These are phyloP conservation scores for Sporothrix schenckii DNA, from an alignment of 2,329 filamentous ascomycete species.

Conservation along the genomic window DNA sequence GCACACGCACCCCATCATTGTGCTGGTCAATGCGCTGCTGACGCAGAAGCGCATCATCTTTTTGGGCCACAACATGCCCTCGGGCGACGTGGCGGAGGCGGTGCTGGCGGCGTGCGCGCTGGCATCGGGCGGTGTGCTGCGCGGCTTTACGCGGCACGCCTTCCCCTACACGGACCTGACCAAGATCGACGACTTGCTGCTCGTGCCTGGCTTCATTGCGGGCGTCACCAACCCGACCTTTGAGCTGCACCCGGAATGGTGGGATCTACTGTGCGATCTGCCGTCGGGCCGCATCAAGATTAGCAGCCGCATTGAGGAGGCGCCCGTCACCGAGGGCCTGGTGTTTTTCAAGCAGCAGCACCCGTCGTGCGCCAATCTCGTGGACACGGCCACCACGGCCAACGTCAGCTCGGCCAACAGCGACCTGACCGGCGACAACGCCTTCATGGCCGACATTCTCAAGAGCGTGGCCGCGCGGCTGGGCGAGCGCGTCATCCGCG, in stretches of 20 bases:
- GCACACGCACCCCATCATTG: slow-evolving; percentile 90
- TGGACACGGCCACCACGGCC: slow-evolving; percentile 47
- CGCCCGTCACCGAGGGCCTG: slow-evolving; percentile 80
- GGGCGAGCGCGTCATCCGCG: slow-evolving; percentile 85
- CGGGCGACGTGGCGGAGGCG: slow-evolving; percentile 95
- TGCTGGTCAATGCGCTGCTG: slow-evolving; percentile 89
- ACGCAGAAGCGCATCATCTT: slow-evolving; percentile 98
- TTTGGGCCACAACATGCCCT: slow-evolving; percentile 90
- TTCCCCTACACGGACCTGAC: slow-evolving; percentile 98
- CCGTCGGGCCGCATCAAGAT: slow-evolving; percentile 93
- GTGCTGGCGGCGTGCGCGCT: slow-evolving; percentile 95
- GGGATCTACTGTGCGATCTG: slow-evolving; percentile 94
- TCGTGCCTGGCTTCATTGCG: slow-evolving; percentile 95
- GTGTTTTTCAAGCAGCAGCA: slow-evolving; percentile 85
- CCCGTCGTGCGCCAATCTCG: slow-evolving; percentile 56
- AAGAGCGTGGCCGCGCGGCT: slow-evolving; percentile 82
- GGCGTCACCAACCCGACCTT: slow-evolving; percentile 98
- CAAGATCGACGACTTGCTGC: slow-evolving; percentile 94
- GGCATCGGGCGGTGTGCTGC: slow-evolving; percentile 85
- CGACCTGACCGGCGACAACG: slow-evolving; percentile 82
- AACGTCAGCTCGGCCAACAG: slow-evolving; percentile 46
- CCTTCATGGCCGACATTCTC: slow-evolving; percentile 86
- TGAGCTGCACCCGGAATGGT: slow-evolving; percentile 94
- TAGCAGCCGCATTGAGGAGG: slow-evolving; percentile 80
- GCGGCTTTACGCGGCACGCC: slow-evolving; percentile 92